Conservation (phyloP, 1,284 basidiomycete species). For the Coniferiporia weirii region DNA sequence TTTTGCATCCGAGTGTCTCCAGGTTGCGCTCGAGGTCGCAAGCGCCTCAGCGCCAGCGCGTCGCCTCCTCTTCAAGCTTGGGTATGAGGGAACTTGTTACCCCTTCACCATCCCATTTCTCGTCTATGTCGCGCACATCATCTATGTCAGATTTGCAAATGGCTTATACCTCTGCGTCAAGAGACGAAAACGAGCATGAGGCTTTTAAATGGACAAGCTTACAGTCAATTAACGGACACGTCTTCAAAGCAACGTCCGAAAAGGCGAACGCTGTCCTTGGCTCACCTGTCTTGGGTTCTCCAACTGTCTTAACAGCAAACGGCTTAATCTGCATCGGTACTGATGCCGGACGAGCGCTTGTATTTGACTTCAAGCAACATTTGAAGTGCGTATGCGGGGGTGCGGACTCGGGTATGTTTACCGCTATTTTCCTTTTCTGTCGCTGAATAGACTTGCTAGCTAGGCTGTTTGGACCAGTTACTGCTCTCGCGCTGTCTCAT, state of each 20-base stretch:
- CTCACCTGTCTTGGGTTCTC: conserved; percentile 50
- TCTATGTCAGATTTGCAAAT: conserved; percentile 54
- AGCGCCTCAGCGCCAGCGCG: conserved; percentile 36
- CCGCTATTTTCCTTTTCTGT: conserved; percentile 8
- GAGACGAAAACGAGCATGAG: conserved; percentile 39
- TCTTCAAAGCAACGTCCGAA: conserved; percentile 49
- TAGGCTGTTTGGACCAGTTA: conserved; percentile 72
- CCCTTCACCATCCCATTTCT: conserved; percentile 59
- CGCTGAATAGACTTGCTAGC: conserved; percentile 34
- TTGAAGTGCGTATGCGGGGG: conserved; percentile 75
- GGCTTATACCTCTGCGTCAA: conserved; percentile 21
- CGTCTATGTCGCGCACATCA: conserved; percentile 63
- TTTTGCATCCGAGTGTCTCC: conserved; percentile 76
- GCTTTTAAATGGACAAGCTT: conserved; percentile 80
- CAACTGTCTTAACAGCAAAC: conserved; percentile 81
- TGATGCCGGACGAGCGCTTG: conserved; percentile 68
- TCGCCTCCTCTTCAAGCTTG: conserved; percentile 44
- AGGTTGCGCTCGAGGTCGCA: conserved; percentile 69
- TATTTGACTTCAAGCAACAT: conserved; percentile 90
- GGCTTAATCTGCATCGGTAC: conserved; percentile 91
- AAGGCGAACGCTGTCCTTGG: conserved; percentile 64
- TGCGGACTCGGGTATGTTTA: conserved; percentile 54
- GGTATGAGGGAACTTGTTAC: conserved; percentile 39
- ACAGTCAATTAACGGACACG: conserved; percentile 48
- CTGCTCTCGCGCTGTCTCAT: conserved; percentile 84